Evolutionary conservation across 306 rosid species (phyloP).

Genomic region (Citrullus mucosospermus): DNA sequence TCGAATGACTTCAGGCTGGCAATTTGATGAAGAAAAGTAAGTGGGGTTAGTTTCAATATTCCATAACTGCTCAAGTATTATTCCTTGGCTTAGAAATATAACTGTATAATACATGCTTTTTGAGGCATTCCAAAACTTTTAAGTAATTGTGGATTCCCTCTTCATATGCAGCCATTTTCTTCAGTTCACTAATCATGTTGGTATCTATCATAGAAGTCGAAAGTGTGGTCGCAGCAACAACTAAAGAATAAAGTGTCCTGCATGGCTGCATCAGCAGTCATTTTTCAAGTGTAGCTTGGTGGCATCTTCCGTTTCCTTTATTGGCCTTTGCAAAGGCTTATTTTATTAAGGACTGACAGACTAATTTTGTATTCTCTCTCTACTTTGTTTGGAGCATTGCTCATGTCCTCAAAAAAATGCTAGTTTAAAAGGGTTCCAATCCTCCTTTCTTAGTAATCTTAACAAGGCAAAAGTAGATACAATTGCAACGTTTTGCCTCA

Average conservation of each 20-base stretch:
- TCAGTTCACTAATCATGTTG: neutral
- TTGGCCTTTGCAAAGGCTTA: neutral
- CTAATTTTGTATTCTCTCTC: neutral
- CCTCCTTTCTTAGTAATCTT: neutral
- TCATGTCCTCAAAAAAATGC: neutral
- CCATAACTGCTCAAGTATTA: neutral
- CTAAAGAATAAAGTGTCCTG: neutral
- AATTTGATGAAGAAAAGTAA: constrained; percentile 61
- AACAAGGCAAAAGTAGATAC: neutral
- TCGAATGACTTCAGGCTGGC: constrained; percentile 86
- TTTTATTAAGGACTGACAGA: neutral
- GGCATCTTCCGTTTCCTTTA: neutral
- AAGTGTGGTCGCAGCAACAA: neutral
- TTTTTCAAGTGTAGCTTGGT: neutral
- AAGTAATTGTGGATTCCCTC: neutral
- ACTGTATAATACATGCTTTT: neutral
- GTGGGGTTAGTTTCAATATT: constrained; percentile 48
- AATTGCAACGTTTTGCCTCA: no score
- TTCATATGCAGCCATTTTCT: neutral
- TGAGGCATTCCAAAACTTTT: neutral
- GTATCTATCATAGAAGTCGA: neutral
- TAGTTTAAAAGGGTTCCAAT: neutral
- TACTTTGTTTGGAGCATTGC: neutral
- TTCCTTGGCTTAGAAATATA: no score
- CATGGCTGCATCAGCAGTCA: neutral